These are phyloP conservation scores for Pyrenochaeta sp. DNA, from an alignment of 2,329 filamentous ascomycete species.

Conservation along the genomic window DNA sequence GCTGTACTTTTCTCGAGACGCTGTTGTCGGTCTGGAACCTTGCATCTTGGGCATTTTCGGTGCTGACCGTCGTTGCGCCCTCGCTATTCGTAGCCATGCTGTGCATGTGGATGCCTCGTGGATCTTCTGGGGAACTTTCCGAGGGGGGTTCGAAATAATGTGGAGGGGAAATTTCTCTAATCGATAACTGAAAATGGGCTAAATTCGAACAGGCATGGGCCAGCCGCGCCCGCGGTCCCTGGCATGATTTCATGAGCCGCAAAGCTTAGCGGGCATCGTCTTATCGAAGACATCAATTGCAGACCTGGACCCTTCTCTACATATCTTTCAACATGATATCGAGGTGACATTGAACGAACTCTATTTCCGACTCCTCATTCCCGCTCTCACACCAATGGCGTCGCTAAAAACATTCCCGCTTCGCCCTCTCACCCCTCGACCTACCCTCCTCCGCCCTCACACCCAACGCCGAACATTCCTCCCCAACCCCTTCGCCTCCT, in stretches of 20 bases:
- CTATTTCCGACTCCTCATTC: neutral
- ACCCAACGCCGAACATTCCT: slow-evolving; percentile 53
- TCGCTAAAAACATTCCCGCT: slow-evolving; percentile 37
- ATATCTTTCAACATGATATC: slow-evolving; percentile 22
- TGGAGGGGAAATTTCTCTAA: slow-evolving; percentile 18
- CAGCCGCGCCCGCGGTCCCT: slow-evolving; percentile 24
- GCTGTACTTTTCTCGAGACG: slow-evolving; percentile 38
- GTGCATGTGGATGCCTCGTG: neutral
- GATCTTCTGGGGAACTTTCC: neutral
- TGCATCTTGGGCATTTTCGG: slow-evolving; percentile 13
- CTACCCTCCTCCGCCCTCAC: slow-evolving; percentile 41
- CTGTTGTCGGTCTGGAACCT: slow-evolving; percentile 43
- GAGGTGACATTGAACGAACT: slow-evolving; percentile 15
- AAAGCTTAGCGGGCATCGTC: slow-evolving; percentile 24
- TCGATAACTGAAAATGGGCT: slow-evolving; percentile 27
- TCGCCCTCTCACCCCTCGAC: slow-evolving; percentile 42
- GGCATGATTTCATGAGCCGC: slow-evolving; percentile 32
- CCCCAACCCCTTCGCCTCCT: slow-evolving; percentile 56
- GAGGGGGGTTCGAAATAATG: no score
- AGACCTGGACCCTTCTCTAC: neutral
- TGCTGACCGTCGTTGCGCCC: slow-evolving; percentile 5
- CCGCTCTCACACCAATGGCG: slow-evolving; percentile 25
- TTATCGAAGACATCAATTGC: slow-evolving; percentile 10
- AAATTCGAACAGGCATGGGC: slow-evolving; percentile 6
- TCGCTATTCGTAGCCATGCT: slow-evolving; percentile 28